Evolutionary conservation across 352 stramenopile genomes (phyloP), one percentile per base, ranked within the genome.

Genomic region (Globisporangium mamillatum): DNA sequence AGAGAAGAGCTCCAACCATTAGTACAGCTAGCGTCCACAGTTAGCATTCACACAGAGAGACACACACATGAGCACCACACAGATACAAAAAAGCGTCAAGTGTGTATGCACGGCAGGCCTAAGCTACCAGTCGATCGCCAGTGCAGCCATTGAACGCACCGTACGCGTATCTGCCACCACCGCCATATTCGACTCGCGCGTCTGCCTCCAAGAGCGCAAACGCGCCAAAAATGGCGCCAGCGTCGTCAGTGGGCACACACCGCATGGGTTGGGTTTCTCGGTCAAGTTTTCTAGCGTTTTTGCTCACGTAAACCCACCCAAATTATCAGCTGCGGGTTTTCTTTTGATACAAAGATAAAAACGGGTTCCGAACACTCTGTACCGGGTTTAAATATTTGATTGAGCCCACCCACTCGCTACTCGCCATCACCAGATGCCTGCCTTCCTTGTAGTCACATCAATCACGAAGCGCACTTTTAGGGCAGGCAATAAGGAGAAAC

Each of bases 121-220:
- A 34, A 25, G 27, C 54, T 34, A 4, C 8, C 7, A 16, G 44
- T 10, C 18, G 44, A 52, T 12, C 18, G 18, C 44, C 44, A 52
- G 44, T 20, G 6, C 18, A 7, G 44, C 44, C 18, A 38, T 34
- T 14, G 24, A 24, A 69, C 67, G 54, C 62, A 79, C 73, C 70
- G 66, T 72, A 55, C 73, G 73, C 63, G 73, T 75, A 34, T 79
- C 73, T 24, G 70, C 56, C 50, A 70, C 54, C 58, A 67, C 53
- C 44, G 66, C 29, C 59, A 71, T 62, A 18, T 41, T 61, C 55
- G 55, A 6, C 55, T 44, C 55, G n/a, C 29, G 29, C 55, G 29
- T 34, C 29, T 59, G 55, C 20, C 29, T 61, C n/a, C 14, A 60
- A 41, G 41, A 60, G 54, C 27, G 18, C 55, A 61, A 61, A 48